phyloP scores from a whole-genome alignment of 176 grass and related monocot species.

The Eremochloa ophiuroides region DNA sequence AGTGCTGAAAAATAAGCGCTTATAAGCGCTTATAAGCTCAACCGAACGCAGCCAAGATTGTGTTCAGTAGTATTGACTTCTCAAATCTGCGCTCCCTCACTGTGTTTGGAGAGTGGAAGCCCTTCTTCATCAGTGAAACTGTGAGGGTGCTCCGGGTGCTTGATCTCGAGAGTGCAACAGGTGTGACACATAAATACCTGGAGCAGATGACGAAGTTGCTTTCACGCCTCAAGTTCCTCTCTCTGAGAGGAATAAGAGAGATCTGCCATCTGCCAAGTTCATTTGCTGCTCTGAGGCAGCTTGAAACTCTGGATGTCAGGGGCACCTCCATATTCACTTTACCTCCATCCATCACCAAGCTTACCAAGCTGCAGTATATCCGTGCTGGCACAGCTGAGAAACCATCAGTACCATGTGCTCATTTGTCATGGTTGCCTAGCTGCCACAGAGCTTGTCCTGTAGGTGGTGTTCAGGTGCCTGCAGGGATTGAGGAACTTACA shows the following conservation, averaged over 20 bases:
- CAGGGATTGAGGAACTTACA: neutral
- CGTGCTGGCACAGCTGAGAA: neutral
- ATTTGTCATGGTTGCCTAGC: neutral
- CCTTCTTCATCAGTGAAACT: neutral
- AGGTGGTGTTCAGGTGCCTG: neutral
- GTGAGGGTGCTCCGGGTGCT: neutral
- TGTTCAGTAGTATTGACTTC: neutral
- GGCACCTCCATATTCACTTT: neutral
- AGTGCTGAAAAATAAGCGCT: too few species aligned
- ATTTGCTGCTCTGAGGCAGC: neutral
- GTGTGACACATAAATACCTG: neutral
- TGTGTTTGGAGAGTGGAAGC: neutral
- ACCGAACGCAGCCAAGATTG: too few species aligned
- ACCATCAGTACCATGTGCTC: neutral
- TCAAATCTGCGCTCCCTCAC: neutral
- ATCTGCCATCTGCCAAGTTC: neutral
- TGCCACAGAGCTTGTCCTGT: too few species aligned
- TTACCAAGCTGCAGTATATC: neutral
- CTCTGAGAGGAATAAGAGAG: neutral
- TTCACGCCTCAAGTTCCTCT: neutral
- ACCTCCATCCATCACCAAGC: neutral
- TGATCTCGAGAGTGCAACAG: neutral
- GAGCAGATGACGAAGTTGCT: neutral
- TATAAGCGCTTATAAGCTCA: too few species aligned
- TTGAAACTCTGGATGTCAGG: neutral